Percentiles rank a stretch among this genome's conserved stretches.
These are phyloP conservation scores for Macrolepiota albuminosa DNA, from an alignment of 768 basidiomycete species.

Conservation along the genomic window DNA sequence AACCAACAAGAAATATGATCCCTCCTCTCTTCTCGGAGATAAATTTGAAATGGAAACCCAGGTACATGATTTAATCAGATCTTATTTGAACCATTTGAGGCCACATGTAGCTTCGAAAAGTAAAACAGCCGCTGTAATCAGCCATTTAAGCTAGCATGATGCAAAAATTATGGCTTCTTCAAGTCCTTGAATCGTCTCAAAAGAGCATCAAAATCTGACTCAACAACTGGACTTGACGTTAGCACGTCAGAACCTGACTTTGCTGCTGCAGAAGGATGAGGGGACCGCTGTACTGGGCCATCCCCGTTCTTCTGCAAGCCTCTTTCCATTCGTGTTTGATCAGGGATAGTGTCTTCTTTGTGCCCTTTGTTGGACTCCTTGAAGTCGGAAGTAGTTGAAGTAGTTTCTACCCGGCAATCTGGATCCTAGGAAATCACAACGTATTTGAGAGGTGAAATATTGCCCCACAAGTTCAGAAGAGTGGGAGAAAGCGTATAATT, in stretches of 20 bases:
- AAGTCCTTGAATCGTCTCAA: slow-evolving; percentile 79
- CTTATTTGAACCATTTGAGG: too few species aligned
- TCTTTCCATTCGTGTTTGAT: slow-evolving; percentile 46
- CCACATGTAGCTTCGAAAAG: background rate
- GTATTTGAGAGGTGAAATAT: background rate
- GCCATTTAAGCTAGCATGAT: background rate
- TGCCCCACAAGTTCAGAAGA: background rate
- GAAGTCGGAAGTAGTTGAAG: slow-evolving; percentile 7
- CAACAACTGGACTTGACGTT: slow-evolving; percentile 26
- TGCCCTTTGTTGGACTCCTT: slow-evolving; percentile 26
- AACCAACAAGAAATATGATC: too few species aligned
- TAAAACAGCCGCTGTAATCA: background rate
- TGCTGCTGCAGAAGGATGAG: slow-evolving; percentile 17
- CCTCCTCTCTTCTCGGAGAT: too few species aligned
- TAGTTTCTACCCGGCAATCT: slow-evolving; percentile 13
- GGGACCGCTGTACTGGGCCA: slow-evolving; percentile 15
- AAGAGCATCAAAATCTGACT: slow-evolving; percentile 74
- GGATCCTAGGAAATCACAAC: slow-evolving; percentile 12
- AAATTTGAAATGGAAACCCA: too few species aligned
- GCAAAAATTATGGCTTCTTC: slow-evolving; percentile 61
- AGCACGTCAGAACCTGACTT: slow-evolving; percentile 18
- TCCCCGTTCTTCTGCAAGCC: slow-evolving; percentile 21
- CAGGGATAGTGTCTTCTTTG: slow-evolving; percentile 19
- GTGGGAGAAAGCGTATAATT: background rate
- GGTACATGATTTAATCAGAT: background rate